Evolutionary conservation across 345 rosid genomes (phyloP).

Genomic region (Gossypium sturtianum): DNA sequence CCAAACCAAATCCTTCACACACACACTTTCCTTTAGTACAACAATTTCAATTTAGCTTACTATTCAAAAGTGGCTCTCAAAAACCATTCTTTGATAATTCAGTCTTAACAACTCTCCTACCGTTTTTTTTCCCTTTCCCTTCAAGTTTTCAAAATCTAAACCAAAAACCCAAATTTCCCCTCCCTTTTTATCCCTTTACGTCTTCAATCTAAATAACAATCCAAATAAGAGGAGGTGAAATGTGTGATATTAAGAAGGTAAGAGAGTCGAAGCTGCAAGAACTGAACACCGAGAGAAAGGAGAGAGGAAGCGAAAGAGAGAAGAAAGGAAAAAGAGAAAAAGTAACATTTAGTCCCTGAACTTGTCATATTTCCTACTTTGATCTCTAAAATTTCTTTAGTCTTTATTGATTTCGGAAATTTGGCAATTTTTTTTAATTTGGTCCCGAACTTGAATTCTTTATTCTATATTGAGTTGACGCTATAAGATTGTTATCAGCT

Average conservation of each 20-base stretch:
- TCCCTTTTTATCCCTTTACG: background rate
- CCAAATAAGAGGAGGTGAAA: background rate
- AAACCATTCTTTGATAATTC: conserved; percentile 17
- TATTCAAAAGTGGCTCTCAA: conserved; percentile 12
- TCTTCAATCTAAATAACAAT: background rate
- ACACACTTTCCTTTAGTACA: conserved; percentile 9
- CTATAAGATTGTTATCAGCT: too few species aligned
- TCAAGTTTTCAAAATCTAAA: background rate
- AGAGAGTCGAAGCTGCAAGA: conserved; percentile 33
- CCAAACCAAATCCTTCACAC: conserved; percentile 44
- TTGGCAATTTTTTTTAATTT: too few species aligned
- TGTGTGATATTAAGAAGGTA: conserved; percentile 8
- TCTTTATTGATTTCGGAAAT: too few species aligned
- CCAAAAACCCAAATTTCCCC: background rate
- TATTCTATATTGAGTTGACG: too few species aligned
- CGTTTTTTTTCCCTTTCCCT: conserved; percentile 15
- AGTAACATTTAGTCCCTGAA: too few species aligned
- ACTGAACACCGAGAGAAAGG: conserved; percentile 49
- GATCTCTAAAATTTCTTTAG: too few species aligned
- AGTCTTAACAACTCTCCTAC: conserved; percentile 17
- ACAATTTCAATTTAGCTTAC: conserved; percentile 9
- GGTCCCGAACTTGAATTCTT: too few species aligned
- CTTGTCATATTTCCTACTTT: too few species aligned
- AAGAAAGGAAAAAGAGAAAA: background rate
- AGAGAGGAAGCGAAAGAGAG: background rate